Base-by-base conservation (phyloP, 352 stramenopile species). In the Globisporangium splendens region DNA sequence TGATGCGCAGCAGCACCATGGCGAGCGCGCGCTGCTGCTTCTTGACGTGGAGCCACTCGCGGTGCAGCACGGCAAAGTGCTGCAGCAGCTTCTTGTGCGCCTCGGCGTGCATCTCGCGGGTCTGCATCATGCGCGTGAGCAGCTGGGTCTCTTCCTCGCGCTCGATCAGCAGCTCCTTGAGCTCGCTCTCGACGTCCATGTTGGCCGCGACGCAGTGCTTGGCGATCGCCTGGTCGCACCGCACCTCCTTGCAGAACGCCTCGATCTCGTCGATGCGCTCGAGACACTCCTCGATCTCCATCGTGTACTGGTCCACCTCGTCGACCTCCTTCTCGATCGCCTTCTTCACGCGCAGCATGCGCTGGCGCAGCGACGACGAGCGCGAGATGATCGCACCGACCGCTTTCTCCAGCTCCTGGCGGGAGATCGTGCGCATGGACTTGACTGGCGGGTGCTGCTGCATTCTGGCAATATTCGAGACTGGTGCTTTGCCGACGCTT, bases 111-210 rank as follows among this genome's bases (percentile, higher is more conserved):
- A 63, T 53, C 42, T 63, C 57, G 20, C 57, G 57, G 18, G 57
- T 63, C 50, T 63, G 57, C 57, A 63, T 63, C 57, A 63, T 63
- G 42, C 57, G 63, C 17, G 76, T 35, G 44, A 63, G 57, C 50
- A 63, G 20, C 50, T 63, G 57, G 5, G 57, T 63, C 50, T 63
- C 57, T 18, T 63, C 57, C 35, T 63, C 57, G 20, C 42, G 57
- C 31, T 63, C 57, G 1, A 63, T 20, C 20, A 63, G 49, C n/a
- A 63, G 57, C 57, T 63, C 57, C 31, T 63, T 24, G 28, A 63
- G 57, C 57, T 63, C 57, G 42, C 57, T 50, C 28, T 63, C 57
- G 24, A 63, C 51, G 57, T 63, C 57, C 28, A 57, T 39, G 21
- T 63, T 48, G 10, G 50, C 49, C 7, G 49, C 42, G 24, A 33